phyloP scores from a whole-genome alignment of 257 asterid species.

The Lycium ferocissimum region DNA sequence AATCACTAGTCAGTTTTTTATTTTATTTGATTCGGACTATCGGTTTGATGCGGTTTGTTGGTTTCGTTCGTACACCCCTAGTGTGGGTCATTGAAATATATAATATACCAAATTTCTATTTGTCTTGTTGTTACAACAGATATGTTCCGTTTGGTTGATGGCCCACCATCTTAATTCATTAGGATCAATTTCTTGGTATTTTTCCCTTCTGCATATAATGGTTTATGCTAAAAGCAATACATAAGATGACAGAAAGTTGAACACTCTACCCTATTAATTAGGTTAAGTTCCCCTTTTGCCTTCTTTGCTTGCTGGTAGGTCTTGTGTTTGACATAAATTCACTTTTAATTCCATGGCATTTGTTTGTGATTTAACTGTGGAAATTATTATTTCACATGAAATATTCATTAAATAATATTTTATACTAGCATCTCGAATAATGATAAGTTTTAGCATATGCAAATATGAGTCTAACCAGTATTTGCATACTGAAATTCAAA shows the following conservation, averaged over 20 bases:
- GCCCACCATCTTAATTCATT: slow-evolving; percentile 32
- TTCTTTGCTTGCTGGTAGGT: not conserved
- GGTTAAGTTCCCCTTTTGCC: slow-evolving; percentile 21
- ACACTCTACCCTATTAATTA: slow-evolving; percentile 1
- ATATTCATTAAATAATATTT: too few relatives aligned
- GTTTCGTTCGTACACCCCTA: too few relatives aligned
- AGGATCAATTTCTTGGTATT: not conserved
- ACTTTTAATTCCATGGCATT: not conserved
- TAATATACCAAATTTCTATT: not conserved
- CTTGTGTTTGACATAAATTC: slow-evolving; percentile 14
- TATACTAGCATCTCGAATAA: too few relatives aligned
- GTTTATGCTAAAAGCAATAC: not conserved
- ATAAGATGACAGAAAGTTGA: not conserved
- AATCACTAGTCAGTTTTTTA: too few relatives aligned
- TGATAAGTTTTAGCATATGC: too few relatives aligned
- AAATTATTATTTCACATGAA: too few relatives aligned
- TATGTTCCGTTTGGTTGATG: slow-evolving; percentile 27
- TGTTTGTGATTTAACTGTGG: not conserved
- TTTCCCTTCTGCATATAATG: not conserved
- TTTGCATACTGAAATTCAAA: too few relatives aligned
- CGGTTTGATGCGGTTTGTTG: too few relatives aligned
- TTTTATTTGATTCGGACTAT: too few relatives aligned
- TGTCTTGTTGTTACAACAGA: slow-evolving; percentile 11
- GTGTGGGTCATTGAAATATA: too few relatives aligned
- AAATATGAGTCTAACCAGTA: too few relatives aligned